Conservation (phyloP, 225 moss, liverwort and hornwort species). For the Takakia lepidozioides region DNA sequence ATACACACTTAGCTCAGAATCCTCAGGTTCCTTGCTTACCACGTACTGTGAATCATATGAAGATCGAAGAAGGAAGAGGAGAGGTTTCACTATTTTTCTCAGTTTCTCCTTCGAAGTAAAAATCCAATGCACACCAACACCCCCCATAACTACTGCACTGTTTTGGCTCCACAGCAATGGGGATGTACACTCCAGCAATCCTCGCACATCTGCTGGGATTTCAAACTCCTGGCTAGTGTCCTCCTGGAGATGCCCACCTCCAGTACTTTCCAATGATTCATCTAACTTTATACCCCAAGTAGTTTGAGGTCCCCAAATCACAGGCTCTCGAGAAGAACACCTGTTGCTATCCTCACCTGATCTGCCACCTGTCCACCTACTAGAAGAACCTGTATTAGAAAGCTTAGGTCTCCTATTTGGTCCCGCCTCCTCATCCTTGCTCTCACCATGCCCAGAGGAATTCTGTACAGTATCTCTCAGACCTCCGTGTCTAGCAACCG, state of each 20-base stretch:
- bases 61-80: conserved; percentile 85
- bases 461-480: conserved; percentile 21
- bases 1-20: not conserved
- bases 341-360: too few relatives aligned
- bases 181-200: conserved; percentile 63
- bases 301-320: too few relatives aligned
- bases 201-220: conserved; percentile 41
- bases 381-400: too few relatives aligned
- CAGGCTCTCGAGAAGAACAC: too few relatives aligned
- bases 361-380: too few relatives aligned
- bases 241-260: too few relatives aligned
- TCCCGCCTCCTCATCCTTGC: conserved; percentile 18
- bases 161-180: conserved; percentile 71
- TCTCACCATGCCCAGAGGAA: conserved; percentile 9
- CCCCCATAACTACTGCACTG: conserved; percentile 92
- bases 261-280: too few relatives aligned
- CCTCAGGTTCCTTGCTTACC: conserved; percentile 58
- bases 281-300: too few relatives aligned
- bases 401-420: conserved; percentile 19
- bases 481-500: conserved; percentile 58
- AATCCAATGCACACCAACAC: conserved; percentile 78
- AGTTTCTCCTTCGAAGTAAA: conserved; percentile 54
- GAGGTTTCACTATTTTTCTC: conserved; percentile 70
- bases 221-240: conserved; percentile 21
- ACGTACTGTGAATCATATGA: conserved; percentile 94